Evolutionary conservation across 2,329 filamentous ascomycete genomes (phyloP), one percentile per base, ranked within the genome.

Genomic region (Stemphylium beticola): DNA sequence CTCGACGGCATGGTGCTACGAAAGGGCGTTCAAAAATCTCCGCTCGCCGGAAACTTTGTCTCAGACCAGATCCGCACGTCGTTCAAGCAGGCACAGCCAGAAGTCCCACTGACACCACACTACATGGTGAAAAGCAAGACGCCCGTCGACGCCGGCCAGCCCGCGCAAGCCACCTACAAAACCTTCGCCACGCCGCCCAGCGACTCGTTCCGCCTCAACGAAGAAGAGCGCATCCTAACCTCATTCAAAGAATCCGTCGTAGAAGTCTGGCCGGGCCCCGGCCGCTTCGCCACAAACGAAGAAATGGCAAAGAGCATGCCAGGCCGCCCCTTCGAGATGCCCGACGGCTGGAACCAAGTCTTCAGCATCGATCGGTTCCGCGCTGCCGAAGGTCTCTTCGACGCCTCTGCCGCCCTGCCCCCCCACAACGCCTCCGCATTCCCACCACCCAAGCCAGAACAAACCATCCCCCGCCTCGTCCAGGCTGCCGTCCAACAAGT

Each of bases 181-280:
- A 85, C 85, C 34, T 96, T 92, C 73, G 82, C 71, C 81, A 78
- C 78, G 49, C 78, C 82, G 2, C 85, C 84, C 0, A 78, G 81
- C 65, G 83, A 85, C 24, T 92, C 90, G 1, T 98, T 93, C 83
- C 87, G 89, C 55, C 81, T 82, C 15, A 88, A 93, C 62, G 88
- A 98, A 77, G 93, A 99, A 79, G 95, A 98, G 75, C 90, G 93
- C 48, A 88, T 96, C 37, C 80, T 99, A 53, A 92, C 91, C 33
- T 92, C 97, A 74, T 99, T 96, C 85, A 99, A 99, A 79, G 96
- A 99, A 78, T 96, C 90, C 15, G 92, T 97, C 14, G 92, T 98
- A 24, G 92, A 97, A 77, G 87, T 93, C 12, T 99, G 95, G 93
- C 85, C 87, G 22, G 91, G 91, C 0, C 91, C 91, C 0, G 88